Conservation (phyloP, 768 basidiomycete species). For the Lactarius quietus region DNA sequence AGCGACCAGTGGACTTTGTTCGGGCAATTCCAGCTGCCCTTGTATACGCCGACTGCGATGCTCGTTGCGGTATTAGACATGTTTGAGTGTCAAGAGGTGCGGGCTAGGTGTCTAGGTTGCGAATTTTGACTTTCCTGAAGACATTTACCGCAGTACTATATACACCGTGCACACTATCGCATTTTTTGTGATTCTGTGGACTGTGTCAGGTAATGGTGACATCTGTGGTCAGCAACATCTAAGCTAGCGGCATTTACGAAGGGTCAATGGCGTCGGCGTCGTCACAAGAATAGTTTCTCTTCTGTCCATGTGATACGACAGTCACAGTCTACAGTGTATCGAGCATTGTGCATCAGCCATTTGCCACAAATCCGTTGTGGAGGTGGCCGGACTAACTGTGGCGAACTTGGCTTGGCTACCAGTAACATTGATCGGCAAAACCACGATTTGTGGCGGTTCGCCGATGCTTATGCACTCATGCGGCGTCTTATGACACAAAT, state of each 20-base stretch:
- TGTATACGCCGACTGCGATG: neutral
- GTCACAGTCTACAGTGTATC: neutral
- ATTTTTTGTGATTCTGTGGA: neutral
- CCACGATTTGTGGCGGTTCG: neutral
- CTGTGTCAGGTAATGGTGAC: neutral
- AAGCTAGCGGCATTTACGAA: neutral
- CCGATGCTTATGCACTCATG: neutral
- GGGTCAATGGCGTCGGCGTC: neutral
- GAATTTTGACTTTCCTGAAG: neutral
- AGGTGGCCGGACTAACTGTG: neutral
- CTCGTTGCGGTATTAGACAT: conserved; percentile 4
- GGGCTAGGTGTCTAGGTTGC: neutral
- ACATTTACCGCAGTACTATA: neutral
- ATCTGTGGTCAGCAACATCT: neutral
- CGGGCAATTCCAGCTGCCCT: neutral
- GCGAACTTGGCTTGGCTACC: neutral
- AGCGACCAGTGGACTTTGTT: neutral
- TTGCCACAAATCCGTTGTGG: neutral
- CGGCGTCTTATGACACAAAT: neutral
- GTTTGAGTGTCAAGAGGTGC: neutral
- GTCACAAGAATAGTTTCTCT: neutral
- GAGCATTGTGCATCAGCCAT: neutral
- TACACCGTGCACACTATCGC: neutral
- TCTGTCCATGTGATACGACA: neutral
- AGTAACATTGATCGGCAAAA: neutral